phyloP scores from a whole-genome alignment of 192 early-diverging fungal genomes.

The Polychytrium aggregatum region DNA sequence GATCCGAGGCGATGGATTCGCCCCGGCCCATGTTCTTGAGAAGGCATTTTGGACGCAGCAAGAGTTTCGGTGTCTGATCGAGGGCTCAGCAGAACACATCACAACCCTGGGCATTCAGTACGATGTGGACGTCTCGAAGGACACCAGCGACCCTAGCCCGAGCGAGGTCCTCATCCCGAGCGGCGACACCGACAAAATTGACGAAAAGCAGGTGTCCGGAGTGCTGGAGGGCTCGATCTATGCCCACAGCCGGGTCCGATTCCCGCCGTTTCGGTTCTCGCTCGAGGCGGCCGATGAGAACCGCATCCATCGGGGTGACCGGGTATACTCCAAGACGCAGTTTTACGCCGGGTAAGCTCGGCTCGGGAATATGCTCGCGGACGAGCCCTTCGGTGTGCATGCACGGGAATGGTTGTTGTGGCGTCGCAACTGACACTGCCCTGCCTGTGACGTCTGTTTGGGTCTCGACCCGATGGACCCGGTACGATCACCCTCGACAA shows the following conservation, averaged over 20 bases:
- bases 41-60: conserved; percentile 1
- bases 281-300: conserved; percentile 26
- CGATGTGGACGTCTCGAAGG: no score
- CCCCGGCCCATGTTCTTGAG: not conserved
- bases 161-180: conserved; percentile 6
- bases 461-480: no score
- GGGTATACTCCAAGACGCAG: conserved; percentile 3
- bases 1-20: conserved; percentile 6
- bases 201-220: conserved; percentile 7
- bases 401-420: conserved; percentile 19
- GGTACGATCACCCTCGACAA: no score
- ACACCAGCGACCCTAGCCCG: no score
- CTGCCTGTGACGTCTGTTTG: no score
- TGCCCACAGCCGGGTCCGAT: conserved; percentile 14
- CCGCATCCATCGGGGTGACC: conserved; percentile 9
- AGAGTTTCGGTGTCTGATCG: not conserved
- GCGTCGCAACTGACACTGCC: no score
- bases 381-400: not conserved
- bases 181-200: conserved; percentile 27
- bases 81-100: not conserved
- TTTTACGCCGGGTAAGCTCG: conserved; percentile 20
- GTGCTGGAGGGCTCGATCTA: conserved; percentile 8
- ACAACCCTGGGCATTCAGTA: no score
- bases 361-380: not conserved
- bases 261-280: conserved; percentile 28